Evolutionary conservation across 331 rosid species (phyloP).

Genomic region (Ulmus americana): DNA sequence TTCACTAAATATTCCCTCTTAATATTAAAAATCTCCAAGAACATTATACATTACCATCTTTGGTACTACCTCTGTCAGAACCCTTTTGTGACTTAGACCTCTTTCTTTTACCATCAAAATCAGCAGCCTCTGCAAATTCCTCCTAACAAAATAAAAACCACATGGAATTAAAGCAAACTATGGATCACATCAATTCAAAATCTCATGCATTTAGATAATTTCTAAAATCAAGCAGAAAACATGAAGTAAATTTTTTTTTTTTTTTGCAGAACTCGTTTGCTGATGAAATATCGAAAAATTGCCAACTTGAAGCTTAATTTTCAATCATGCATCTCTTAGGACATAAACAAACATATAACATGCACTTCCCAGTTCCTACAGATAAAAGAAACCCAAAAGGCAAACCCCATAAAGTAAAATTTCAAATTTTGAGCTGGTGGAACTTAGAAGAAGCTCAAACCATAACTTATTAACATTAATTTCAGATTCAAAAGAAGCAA

Average conservation of each 20-base stretch:
- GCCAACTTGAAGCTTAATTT: background rate
- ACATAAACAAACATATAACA: background rate
- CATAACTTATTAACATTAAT: background rate
- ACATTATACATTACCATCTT: slow-evolving; percentile 23
- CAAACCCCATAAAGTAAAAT: background rate
- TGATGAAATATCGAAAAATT: background rate
- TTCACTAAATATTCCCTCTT: slow-evolving; percentile 11
- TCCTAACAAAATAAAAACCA: slow-evolving; percentile 34
- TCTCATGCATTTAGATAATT: background rate
- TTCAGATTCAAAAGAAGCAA: background rate
- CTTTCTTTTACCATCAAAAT: slow-evolving; percentile 38
- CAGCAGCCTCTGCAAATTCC: slow-evolving; percentile 54
- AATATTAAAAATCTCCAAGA: background rate
- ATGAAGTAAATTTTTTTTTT: no score
- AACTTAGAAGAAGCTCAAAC: background rate
- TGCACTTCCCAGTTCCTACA: background rate
- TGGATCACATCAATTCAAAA: background rate
- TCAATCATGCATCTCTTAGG: background rate
- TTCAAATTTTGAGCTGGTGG: background rate
- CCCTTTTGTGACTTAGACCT: slow-evolving; percentile 33
- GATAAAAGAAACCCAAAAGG: background rate
- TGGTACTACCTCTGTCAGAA: slow-evolving; percentile 1
- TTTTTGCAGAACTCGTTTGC: background rate
- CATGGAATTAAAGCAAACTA: background rate
- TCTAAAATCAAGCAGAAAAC: background rate